Evolutionary conservation across 495 filamentous ascomycete species (phyloP).

Genomic region (Neurospora africana): DNA sequence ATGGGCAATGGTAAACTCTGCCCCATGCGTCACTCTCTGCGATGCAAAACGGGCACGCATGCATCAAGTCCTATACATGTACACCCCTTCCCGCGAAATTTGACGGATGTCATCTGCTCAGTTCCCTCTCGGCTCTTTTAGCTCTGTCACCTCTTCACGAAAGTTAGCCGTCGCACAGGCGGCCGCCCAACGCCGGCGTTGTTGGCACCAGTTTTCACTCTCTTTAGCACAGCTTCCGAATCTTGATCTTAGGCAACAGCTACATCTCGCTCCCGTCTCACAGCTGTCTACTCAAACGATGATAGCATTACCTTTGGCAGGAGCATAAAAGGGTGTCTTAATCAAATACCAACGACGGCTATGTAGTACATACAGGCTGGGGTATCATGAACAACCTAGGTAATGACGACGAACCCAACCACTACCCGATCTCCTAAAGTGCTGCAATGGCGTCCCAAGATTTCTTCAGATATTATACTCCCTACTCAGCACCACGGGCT

Average conservation of each 20-base stretch:
- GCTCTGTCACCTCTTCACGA: not conserved
- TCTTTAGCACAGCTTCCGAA: not conserved
- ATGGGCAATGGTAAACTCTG: not conserved
- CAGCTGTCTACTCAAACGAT: not conserved
- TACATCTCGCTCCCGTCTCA: not conserved
- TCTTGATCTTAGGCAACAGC: not conserved
- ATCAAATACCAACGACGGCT: not conserved
- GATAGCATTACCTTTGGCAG: not conserved
- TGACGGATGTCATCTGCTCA: not conserved
- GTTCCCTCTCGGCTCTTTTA: not conserved
- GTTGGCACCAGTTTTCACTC: not conserved
- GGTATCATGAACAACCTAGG: not conserved
- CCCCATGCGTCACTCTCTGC: not conserved
- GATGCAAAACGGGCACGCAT: not conserved
- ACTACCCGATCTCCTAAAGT: not conserved
- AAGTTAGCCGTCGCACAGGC: not conserved
- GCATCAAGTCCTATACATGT: not conserved
- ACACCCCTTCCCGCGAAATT: too few relatives aligned
- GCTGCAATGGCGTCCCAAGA: not conserved
- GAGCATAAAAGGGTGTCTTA: not conserved
- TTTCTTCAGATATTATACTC: not conserved
- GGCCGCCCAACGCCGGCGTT: not conserved
- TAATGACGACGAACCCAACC: not conserved
- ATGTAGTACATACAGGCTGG: not conserved
- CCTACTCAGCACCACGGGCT: not conserved